Evolutionary conservation across 441 rosid species (phyloP).

Genomic region (Pelargonium fulgidum): DNA sequence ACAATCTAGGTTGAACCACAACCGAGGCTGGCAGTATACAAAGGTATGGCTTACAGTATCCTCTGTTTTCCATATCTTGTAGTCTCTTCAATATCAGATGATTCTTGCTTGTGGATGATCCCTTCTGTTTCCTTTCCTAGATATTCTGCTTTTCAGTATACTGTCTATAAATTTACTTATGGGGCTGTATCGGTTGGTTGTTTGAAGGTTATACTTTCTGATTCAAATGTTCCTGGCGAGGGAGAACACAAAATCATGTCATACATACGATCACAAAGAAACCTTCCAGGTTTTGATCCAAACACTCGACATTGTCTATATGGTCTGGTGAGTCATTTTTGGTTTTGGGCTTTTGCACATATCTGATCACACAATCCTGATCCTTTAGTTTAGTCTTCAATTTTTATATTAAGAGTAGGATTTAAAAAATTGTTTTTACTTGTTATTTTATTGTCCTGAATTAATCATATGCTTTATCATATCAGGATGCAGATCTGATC

Average conservation of each 20-base stretch:
- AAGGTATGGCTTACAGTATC: constrained; percentile 55
- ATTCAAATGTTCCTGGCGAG: constrained; percentile 92
- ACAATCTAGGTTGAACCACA: constrained; percentile 73
- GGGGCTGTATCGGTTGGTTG: constrained; percentile 54
- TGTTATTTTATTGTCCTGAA: not conserved
- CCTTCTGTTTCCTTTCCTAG: constrained; percentile 29
- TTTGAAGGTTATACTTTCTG: constrained; percentile 97
- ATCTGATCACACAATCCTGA: not conserved
- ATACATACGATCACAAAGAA: constrained; percentile 77
- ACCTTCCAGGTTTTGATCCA: constrained; percentile 76
- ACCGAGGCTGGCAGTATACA: constrained; percentile 68
- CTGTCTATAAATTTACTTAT: constrained; percentile 50
- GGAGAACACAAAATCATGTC: constrained; percentile 99
- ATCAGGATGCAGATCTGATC: constrained; percentile 95
- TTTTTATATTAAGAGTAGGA: not conserved
- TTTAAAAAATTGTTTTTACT: constrained; percentile 5
- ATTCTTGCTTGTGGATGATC: constrained; percentile 40
- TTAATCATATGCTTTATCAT: constrained; percentile 16
- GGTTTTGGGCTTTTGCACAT: constrained; percentile 1
- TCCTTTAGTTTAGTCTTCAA: not conserved
- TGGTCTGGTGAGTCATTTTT: constrained; percentile 63
- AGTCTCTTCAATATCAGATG: constrained; percentile 34
- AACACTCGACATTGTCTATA: constrained; percentile 89
- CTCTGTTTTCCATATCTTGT: constrained; percentile 9
- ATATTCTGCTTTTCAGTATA: constrained; percentile 43